phyloP scores from a whole-genome alignment of 331 rosid species.

The Quercus phellos region DNA sequence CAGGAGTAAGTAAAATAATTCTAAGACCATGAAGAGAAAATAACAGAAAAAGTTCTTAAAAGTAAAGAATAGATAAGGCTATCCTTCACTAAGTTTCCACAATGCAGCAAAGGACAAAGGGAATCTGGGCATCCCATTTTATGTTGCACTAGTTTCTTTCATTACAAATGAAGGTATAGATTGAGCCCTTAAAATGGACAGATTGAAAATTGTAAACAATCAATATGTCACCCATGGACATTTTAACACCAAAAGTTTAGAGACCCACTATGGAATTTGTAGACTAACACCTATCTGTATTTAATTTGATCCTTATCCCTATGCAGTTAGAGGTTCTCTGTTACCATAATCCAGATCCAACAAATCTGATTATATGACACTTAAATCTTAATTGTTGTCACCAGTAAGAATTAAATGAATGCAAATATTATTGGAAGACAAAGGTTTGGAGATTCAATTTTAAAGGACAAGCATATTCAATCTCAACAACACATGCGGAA shows the following conservation, averaged over 20 bases:
- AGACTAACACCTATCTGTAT: neutral
- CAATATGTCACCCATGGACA: neutral
- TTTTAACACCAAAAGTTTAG: neutral
- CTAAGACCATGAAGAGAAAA: constrained; percentile 6
- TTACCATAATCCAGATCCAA: neutral
- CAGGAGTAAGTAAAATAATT: constrained; percentile 15
- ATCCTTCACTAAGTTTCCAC: neutral
- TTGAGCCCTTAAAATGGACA: neutral
- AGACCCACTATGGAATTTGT: neutral
- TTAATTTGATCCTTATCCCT: neutral
- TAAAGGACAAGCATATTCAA: neutral
- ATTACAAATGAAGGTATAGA: neutral
- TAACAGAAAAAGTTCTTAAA: neutral
- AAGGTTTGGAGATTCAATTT: neutral
- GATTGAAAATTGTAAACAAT: neutral
- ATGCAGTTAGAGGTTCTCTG: neutral
- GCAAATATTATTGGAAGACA: neutral
- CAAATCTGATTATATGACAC: neutral
- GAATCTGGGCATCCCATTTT: neutral
- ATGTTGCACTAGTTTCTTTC: neutral
- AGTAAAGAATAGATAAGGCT: neutral
- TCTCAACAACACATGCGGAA: neutral
- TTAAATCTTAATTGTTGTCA: neutral
- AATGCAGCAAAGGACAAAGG: neutral
- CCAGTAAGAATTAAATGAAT: neutral